Evolutionary conservation across 2,329 filamentous ascomycete species (phyloP), one percentile per base, ranked within the genome.

Genomic region (Beauveria sp.): DNA sequence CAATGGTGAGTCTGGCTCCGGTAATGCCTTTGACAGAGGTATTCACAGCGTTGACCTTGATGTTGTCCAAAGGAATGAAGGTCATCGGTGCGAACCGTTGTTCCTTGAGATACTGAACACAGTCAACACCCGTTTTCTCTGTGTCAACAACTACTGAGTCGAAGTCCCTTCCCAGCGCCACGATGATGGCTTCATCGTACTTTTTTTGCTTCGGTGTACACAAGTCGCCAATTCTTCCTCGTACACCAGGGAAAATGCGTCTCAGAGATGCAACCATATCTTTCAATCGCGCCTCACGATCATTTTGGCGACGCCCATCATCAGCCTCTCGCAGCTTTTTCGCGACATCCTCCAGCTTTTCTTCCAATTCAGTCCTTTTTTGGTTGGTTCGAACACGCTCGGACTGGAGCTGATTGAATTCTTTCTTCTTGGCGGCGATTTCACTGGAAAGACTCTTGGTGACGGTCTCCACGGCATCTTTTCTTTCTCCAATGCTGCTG

Each of bases 121-220:
- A 99, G 68, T 97, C 92, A 63, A 92, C 88, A 31, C 91, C 95
- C 1, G 90, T 95, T 76, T 95, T 96, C 74, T 98, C 92, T 2
- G 91, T 93, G 69, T 99, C 95, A 10, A 98, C 93, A 54, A 99
- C 87, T 49, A 99, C 89, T 0, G 93, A 90, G 73, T 99, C 93
- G 72, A 96, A 96, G 70, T 98, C 90, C 60, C 91, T 87, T 56
- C 95, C 95, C 4, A 99, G 84, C 7, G 96, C 92, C 24, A 91
- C 96, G 68, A 91, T 91, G 65, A 99, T 90, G 51, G 95, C 95
- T 67, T 95, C 91, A 65, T 95, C 90, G 70, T 88, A 99, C 73
- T 97, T 98, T 76, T 96, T 97, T 77, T 97, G 91, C 75, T 97
- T 98, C 1, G 95, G 93, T 66, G 91, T 93, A 77, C 95, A 97